A percentile compares a stretch with the other conserved stretches of the same genome.
Evolutionary conservation across 306 rosid genomes (phyloP).

Genomic region (Prunus campanulata): DNA sequence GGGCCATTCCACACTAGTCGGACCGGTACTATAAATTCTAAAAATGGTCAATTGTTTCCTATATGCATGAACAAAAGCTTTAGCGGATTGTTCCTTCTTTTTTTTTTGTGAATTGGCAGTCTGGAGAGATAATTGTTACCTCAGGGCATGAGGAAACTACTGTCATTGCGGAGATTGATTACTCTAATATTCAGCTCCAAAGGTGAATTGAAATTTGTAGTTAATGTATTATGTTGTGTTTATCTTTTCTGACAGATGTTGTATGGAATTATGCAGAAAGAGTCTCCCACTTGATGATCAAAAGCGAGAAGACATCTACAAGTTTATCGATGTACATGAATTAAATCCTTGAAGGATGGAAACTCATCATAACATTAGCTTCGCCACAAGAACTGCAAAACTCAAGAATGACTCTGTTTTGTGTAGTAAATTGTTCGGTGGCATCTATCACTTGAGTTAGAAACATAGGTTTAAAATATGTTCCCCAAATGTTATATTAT

Average conservation of each 20-base stretch:
- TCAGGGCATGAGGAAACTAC: constrained; percentile 32
- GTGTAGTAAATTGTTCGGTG: neutral
- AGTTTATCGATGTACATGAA: constrained; percentile 6
- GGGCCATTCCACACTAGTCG: constrained; percentile 41
- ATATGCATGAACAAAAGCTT: neutral
- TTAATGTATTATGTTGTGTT: neutral
- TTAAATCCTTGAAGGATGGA: neutral
- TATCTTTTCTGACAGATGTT: neutral
- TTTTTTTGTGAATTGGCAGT: constrained; percentile 9
- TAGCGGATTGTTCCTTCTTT: neutral
- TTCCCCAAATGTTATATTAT: too few relatives aligned
- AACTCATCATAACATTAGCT: neutral
- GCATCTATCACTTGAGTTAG: too few relatives aligned
- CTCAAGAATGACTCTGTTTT: neutral
- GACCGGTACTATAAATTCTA: constrained; percentile 23
- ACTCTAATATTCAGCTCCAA: constrained; percentile 18
- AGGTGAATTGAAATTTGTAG: constrained; percentile 3
- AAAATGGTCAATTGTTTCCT: neutral
- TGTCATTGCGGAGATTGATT: constrained; percentile 29
- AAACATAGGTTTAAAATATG: too few relatives aligned
- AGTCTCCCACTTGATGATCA: constrained; percentile 28
- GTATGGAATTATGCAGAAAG: constrained; percentile 20
- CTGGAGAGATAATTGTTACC: constrained; percentile 30
- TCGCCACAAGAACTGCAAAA: neutral
- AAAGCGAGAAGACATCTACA: constrained; percentile 20